A percentile compares a stretch with the other conserved stretches of the same genome.
These are phyloP conservation scores for Fusarium graminum DNA, from an alignment of 2,329 filamentous ascomycete species.

Conservation along the genomic window DNA sequence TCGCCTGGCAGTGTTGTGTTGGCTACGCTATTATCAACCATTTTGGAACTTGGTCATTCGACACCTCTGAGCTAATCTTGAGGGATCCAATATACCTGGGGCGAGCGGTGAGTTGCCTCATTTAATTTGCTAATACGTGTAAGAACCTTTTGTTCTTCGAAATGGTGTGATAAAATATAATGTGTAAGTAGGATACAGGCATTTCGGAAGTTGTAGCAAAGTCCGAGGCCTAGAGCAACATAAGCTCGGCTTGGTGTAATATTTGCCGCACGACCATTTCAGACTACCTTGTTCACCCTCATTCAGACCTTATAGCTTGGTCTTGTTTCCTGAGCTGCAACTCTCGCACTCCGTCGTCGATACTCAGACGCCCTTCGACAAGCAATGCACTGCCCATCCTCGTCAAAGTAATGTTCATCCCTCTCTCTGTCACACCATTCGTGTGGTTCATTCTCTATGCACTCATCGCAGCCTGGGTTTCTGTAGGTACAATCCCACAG, in stretches of 20 bases:
- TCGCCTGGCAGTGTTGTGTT: too few relatives aligned
- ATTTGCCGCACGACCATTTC: not conserved
- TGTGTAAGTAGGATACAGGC: not conserved
- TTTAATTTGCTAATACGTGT: too few relatives aligned
- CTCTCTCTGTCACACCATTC: slow-evolving; percentile 18
- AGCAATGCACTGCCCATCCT: slow-evolving; percentile 33
- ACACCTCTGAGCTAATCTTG: too few relatives aligned
- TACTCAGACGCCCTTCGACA: slow-evolving; percentile 22
- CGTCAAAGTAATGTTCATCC: slow-evolving; percentile 33
- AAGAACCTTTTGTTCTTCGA: too few relatives aligned
- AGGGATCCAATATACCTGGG: too few relatives aligned
- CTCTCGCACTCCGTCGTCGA: slow-evolving; percentile 23
- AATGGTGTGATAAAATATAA: not conserved
- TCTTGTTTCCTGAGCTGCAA: not conserved
- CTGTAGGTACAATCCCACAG: slow-evolving; percentile 28
- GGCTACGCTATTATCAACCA: too few relatives aligned
- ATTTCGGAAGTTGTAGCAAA: not conserved
- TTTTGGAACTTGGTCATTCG: too few relatives aligned
- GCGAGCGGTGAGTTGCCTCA: too few relatives aligned
- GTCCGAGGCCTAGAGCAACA: fast-evolving
- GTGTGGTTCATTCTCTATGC: slow-evolving; percentile 9
- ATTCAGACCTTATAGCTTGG: not conserved
- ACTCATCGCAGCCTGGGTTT: slow-evolving; percentile 5
- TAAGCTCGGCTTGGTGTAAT: too few relatives aligned
- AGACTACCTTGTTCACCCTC: not conserved